Conservation (phyloP, 2,329 filamentous ascomycete species). For the Teratosphaeria nubilosa region DNA sequence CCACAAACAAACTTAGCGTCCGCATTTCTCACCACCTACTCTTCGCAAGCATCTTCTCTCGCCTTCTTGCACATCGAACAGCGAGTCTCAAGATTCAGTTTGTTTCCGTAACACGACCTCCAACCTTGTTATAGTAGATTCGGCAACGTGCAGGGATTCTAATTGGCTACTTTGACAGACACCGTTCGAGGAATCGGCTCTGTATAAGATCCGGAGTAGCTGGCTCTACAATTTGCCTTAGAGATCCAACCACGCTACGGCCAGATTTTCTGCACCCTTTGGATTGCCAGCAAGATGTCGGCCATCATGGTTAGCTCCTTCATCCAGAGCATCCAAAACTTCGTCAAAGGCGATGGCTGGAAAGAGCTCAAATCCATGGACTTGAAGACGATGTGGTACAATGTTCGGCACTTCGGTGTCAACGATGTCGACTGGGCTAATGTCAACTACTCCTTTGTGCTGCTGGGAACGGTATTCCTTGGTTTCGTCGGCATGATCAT, state of each 20-base stretch:
- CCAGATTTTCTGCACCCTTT: background rate
- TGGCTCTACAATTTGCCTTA: background rate
- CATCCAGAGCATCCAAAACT: background rate
- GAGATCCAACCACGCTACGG: background rate
- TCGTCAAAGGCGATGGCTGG: background rate
- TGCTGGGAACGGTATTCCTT: constrained; percentile 16
- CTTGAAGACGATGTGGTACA: background rate
- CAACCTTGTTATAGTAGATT: background rate
- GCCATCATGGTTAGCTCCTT: background rate
- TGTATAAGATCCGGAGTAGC: no score
- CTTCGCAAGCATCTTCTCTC: background rate
- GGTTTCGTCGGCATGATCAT: constrained; percentile 16
- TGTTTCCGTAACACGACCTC: background rate
- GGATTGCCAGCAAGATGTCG: background rate
- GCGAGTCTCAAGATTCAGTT: background rate
- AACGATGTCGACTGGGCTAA: constrained; percentile 3
- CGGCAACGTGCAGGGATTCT: background rate
- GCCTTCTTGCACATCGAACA: background rate
- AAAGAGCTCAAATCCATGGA: background rate
- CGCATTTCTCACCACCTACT: background rate
- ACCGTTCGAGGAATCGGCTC: background rate
- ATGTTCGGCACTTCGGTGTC: constrained; percentile 2
- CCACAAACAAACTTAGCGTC: background rate
- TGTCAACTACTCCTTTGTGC: constrained; percentile 10
- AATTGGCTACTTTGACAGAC: background rate